Evolutionary conservation across 306 rosid species (phyloP), one percentile per base, ranked within the genome.

Genomic region (Mimosa pudica): DNA sequence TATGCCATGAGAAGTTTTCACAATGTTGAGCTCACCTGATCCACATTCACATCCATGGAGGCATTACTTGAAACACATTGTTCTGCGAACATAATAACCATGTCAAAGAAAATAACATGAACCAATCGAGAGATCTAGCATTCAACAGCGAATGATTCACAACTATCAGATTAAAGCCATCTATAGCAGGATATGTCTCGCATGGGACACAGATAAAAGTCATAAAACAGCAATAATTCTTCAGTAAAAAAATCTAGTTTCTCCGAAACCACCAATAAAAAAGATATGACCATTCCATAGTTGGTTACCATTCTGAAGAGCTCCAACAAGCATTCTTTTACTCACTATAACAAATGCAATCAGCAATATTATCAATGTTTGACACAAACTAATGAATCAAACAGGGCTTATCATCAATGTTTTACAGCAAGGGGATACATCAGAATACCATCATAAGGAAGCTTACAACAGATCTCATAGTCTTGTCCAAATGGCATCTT

Each of bases 41-140:
- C 94, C 70, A 85, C 60, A 64, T 86, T 90, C 68, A 79, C 84
- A 83, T 95, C 98, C 64, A 84, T 80, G 12, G 97, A 92, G 57
- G 85, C 77, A 82, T 87, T 87, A 80, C 87, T 77, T 77, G 94
- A 85, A 83, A 90, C 79, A 77, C 93, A 89, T 82, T 78, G 91
- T 83, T 85, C 98, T 92, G 93, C 74, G 75, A 70, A 66, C 65
- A 87, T 12, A 52, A 58, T 61, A 75, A 65, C 57, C 62, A 60
- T 64, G 70, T 85, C 79, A 86, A 82, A 79, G 32, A 75, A 64
- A 58, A 81, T 60, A 30, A 14, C 35, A 83, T 41, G 67, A 72
- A 80, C 41, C 79, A 68, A 64, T 72, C 45, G 17, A 69, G 69
- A 65, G 79, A 51, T 61, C 32, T 51, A 46, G 65, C 12, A 57